Conservation (phyloP, 495 filamentous ascomycete species). For the Trichocladium uniseriatum region DNA sequence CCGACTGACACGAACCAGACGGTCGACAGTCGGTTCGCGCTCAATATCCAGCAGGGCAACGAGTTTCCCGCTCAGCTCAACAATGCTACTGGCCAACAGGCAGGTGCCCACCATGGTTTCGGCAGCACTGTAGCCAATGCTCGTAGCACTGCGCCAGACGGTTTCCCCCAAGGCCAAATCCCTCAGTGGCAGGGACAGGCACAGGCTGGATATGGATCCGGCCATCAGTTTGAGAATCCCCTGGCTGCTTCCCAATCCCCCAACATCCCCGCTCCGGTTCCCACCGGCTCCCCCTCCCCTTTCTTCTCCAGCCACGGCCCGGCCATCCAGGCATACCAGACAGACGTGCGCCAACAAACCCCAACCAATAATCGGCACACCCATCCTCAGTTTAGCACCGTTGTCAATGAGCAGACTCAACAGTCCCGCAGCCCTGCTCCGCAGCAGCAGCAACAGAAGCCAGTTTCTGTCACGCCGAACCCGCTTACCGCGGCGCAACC, state of each 20-base stretch:
- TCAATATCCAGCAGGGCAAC: conserved; percentile 8
- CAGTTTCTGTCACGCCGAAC: conserved; percentile 9
- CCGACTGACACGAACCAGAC: conserved; percentile 9
- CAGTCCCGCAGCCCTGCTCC: conserved; percentile 5
- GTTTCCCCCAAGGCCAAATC: conserved; percentile 11
- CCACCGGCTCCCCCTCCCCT: conserved; percentile 8
- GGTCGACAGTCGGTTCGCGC: conserved; percentile 16
- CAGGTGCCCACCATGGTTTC: conserved; percentile 10
- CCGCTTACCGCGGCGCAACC: conserved; percentile 6
- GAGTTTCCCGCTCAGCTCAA: conserved; percentile 14
- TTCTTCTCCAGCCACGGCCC: conserved; percentile 10
- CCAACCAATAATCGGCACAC: conserved; percentile 2
- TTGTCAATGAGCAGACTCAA: conserved; percentile 13
- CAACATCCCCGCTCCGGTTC: conserved; percentile 6
- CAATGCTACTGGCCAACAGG: conserved; percentile 10
- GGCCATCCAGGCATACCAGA: conserved; percentile 9
- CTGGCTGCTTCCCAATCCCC: conserved; percentile 12
- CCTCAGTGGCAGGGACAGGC: conserved; percentile 19
- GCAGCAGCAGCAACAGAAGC: conserved; percentile 2
- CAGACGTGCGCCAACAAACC: conserved; percentile 6
- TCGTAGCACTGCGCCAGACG: conserved; percentile 5
- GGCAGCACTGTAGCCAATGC: conserved; percentile 1
- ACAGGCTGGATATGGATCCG: conserved; percentile 10
- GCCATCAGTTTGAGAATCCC: conserved; percentile 20
- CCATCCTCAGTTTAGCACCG: conserved; percentile 13